Percentiles rank a stretch among this genome's conserved stretches.
phyloP scores from a whole-genome alignment of 2,329 filamentous ascomycete species.

The Fusarium piperis region DNA sequence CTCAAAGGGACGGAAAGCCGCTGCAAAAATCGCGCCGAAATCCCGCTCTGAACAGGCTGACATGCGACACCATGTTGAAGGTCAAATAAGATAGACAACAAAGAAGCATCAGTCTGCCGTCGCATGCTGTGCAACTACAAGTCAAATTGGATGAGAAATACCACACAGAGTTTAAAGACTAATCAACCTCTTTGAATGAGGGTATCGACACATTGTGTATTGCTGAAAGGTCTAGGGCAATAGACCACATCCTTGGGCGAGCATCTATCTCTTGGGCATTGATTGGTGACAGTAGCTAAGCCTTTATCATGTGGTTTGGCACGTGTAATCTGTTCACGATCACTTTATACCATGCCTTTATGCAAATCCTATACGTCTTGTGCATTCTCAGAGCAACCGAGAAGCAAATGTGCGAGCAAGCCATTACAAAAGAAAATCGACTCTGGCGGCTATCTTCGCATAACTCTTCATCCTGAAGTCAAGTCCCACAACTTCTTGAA shows the following conservation, averaged over 20 bases:
- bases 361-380: background rate
- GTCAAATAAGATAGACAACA: background rate
- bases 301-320: no score
- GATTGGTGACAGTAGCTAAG: no score
- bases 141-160: background rate
- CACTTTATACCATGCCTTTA: no score
- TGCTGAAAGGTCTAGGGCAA: background rate
- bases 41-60: background rate
- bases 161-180: background rate
- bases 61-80: background rate
- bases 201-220: background rate
- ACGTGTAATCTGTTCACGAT: no score
- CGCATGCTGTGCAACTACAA: background rate
- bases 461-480: background rate
- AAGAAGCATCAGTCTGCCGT: background rate
- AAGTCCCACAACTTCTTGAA: constrained; percentile 22
- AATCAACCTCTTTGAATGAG: background rate
- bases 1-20: background rate
- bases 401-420: background rate
- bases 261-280: no score
- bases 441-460: background rate
- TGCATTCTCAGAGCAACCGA: background rate
- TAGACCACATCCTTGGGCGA: background rate
- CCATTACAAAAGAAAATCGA: background rate
- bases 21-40: background rate